These are phyloP conservation scores for Vitis rupestris DNA, from an alignment of 164 flowering plant species.

Conservation along the genomic window DNA sequence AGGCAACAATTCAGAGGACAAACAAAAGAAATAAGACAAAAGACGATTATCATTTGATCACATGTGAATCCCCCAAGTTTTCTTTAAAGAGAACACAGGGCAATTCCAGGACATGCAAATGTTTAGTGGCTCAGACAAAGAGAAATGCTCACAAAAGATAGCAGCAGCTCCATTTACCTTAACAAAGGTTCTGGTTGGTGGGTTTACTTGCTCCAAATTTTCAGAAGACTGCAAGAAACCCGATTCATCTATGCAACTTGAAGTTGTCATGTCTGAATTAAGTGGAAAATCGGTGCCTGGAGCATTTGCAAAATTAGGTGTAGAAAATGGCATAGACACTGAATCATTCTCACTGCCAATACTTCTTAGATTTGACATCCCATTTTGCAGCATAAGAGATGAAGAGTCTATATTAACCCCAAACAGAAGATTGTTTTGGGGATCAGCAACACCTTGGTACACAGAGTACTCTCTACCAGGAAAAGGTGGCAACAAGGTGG, in stretches of 20 bases:
- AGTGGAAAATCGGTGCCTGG: conserved; percentile 20
- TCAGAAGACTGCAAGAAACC: conserved; percentile 37
- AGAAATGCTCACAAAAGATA: no score
- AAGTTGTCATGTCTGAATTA: conserved; percentile 29
- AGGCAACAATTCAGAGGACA: no score
- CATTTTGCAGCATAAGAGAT: conserved; percentile 27
- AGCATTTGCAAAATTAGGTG: conserved; percentile 14
- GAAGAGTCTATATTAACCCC: conserved; percentile 31
- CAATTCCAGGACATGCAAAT: no score
- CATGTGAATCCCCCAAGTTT: no score
- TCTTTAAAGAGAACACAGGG: no score
- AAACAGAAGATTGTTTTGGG: conserved; percentile 26
- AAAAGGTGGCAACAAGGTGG: conserved; percentile 21
- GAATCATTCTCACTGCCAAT: conserved; percentile 24
- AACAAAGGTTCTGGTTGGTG: conserved; percentile 32
- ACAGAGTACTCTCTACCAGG: conserved; percentile 30
- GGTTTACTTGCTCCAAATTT: conserved; percentile 29
- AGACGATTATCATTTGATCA: no score
- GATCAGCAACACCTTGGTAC: conserved; percentile 21
- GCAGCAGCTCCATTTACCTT: conserved; percentile 19
- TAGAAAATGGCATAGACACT: conserved; percentile 19
- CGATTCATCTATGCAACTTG: conserved; percentile 32
- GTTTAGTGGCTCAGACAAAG: no score
- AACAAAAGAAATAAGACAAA: no score
- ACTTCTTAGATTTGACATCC: conserved; percentile 24